Conservation (phyloP, 176 grass and related monocot genomes). For the Bonia amplexicaulis region DNA sequence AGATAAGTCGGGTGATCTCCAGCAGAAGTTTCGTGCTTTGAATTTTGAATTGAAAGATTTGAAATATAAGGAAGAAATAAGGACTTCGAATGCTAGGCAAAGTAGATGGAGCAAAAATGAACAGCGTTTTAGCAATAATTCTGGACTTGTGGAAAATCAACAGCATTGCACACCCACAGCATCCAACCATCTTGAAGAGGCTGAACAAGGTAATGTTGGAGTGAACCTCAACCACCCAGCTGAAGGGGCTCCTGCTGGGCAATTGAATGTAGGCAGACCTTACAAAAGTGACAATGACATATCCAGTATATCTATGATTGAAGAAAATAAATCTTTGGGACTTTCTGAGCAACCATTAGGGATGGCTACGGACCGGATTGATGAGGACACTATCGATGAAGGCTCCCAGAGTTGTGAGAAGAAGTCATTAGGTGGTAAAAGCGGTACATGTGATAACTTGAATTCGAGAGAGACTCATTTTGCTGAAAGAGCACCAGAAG, state of each 20-base stretch:
- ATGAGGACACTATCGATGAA: conserved; percentile 24
- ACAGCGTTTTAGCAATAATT: conserved; percentile 31
- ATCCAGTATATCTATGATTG: conserved; percentile 15
- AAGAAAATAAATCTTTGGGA: conserved; percentile 38
- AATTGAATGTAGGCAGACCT: conserved; percentile 23
- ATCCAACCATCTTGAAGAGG: conserved; percentile 32
- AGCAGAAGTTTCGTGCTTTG: conserved; percentile 68
- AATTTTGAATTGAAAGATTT: conserved; percentile 77
- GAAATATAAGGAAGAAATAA: conserved; percentile 66
- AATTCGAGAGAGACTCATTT: conserved; percentile 8
- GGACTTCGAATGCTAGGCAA: conserved; percentile 36
- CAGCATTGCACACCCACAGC: conserved; percentile 19
- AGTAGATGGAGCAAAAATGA: conserved; percentile 50
- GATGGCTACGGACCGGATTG: conserved; percentile 18
- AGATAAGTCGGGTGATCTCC: conserved; percentile 76
- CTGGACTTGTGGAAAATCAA: conserved; percentile 40
- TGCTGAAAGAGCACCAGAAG: conserved; percentile 8
- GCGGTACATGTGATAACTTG: conserved; percentile 19
- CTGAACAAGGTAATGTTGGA: conserved; percentile 33
- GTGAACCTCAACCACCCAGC: conserved; percentile 43
- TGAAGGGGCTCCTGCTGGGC: conserved; percentile 26
- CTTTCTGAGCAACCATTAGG: conserved; percentile 29
- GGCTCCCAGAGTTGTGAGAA: conserved; percentile 26
- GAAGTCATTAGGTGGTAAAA: conserved; percentile 24
- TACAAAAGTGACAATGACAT: conserved; percentile 25